phyloP scores from a whole-genome alignment of 208 protist genomes.

The Trypanosomatidae sp. region DNA sequence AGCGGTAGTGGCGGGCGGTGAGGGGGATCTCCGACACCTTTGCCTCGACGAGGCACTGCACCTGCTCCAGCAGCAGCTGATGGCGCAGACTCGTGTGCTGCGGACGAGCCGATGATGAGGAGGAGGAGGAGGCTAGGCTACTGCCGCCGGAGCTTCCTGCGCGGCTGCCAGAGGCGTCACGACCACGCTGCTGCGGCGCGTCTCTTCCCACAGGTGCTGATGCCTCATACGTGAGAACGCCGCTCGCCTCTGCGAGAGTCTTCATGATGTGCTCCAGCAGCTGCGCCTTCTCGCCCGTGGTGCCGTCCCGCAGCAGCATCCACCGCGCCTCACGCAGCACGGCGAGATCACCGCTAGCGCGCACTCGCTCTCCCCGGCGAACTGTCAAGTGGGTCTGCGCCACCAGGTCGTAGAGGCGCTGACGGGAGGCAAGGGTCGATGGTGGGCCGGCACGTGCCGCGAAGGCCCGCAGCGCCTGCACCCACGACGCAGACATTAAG shows the following conservation, averaged over 20 bases:
- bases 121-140: neutral
- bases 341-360: constrained; percentile 20
- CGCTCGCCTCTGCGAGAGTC: constrained; percentile 29
- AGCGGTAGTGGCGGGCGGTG: constrained; percentile 42
- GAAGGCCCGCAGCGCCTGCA: constrained; percentile 30
- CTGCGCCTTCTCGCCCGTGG: constrained; percentile 24
- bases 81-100: constrained; percentile 28
- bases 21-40: constrained; percentile 43
- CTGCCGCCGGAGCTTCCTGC: neutral
- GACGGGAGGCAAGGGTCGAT: constrained; percentile 10
- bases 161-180: neutral
- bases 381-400: constrained; percentile 32
- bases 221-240: constrained; percentile 13
- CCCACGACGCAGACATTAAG: constrained; percentile 31
- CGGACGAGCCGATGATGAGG: neutral
- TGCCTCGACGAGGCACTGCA: constrained; percentile 71
- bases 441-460: constrained; percentile 4
- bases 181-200: no score
- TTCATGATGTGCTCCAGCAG: constrained; percentile 48
- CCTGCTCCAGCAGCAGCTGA: constrained; percentile 49
- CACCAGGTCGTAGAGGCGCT: constrained; percentile 37
- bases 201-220: no score
- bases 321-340: constrained; percentile 56
- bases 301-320: constrained; percentile 44
- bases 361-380: constrained; percentile 18